phyloP scores from a whole-genome alignment of 192 early-diverging fungal genomes.

The Umbelopsis sp. region DNA sequence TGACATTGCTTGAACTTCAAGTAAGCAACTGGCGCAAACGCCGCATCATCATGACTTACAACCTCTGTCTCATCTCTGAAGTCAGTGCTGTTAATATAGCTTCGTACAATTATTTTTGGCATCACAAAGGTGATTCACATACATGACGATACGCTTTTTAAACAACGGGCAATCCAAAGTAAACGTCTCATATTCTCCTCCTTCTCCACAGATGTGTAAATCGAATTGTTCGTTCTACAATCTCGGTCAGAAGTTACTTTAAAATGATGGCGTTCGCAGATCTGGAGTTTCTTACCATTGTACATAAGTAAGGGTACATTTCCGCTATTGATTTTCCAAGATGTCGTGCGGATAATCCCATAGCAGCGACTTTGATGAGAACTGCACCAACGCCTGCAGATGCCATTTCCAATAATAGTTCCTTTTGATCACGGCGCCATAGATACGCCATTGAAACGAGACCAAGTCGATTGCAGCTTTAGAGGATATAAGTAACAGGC shows the following conservation, averaged over 20 bases:
- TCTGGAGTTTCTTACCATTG: constrained; percentile 49
- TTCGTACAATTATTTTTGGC: background rate
- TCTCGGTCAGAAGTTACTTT: constrained; percentile 1
- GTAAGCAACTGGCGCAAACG: constrained; percentile 83
- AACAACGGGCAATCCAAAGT: constrained; percentile 94
- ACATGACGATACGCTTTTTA: constrained; percentile 81
- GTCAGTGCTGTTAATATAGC: too few relatives aligned
- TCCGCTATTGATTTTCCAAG: constrained; percentile 79
- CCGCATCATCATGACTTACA: constrained; percentile 81
- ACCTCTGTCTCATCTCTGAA: constrained; percentile 71
- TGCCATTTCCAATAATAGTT: constrained; percentile 87
- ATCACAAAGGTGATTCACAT: constrained; percentile 32
- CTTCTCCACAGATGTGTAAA: constrained; percentile 93
- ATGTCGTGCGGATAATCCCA: constrained; percentile 73
- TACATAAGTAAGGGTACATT: constrained; percentile 76
- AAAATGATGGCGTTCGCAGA: background rate
- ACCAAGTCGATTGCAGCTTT: constrained; percentile 82
- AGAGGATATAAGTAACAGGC: background rate
- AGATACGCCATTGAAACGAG: constrained; percentile 83
- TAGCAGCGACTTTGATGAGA: constrained; percentile 91
- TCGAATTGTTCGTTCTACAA: constrained; percentile 73
- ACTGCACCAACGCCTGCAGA: constrained; percentile 75
- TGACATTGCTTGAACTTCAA: constrained; percentile 69
- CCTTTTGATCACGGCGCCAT: constrained; percentile 87
- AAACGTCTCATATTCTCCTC: constrained; percentile 96